Conservation (phyloP, 2,329 filamentous ascomycete species). For the Pestalotiopsis sp. region DNA sequence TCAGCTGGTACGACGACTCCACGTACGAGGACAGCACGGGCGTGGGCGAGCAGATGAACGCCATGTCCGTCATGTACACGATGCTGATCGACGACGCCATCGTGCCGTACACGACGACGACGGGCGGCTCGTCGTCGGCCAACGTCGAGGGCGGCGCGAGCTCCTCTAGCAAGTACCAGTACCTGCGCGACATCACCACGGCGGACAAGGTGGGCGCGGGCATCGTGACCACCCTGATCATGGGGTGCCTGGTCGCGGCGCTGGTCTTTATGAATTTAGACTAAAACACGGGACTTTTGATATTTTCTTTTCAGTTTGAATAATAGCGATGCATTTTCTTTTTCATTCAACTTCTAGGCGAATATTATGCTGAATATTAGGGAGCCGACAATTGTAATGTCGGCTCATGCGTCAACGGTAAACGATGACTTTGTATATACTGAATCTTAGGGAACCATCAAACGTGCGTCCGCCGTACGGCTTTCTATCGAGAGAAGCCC, state of each 20-base stretch:
- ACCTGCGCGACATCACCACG: conserved; percentile 26
- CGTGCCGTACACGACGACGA: conserved; percentile 21
- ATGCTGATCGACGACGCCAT: conserved; percentile 38
- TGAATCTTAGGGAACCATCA: not conserved
- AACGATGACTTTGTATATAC: too few species aligned
- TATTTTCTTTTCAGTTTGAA: not conserved
- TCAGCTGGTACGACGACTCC: conserved; percentile 49
- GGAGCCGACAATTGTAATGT: not conserved
- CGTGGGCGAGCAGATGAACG: conserved; percentile 60
- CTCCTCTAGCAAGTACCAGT: conserved; percentile 23
- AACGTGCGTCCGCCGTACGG: not conserved
- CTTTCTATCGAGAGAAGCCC: not conserved
- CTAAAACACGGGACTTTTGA: not conserved
- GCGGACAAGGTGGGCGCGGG: conserved; percentile 33
- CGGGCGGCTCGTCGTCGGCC: conserved; percentile 30
- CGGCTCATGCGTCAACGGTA: too few species aligned
- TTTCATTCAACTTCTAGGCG: not conserved
- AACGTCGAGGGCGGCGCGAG: conserved; percentile 26
- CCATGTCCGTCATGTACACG: conserved; percentile 52
- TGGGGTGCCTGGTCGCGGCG: conserved; percentile 14
- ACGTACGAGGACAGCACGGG: conserved; percentile 53
- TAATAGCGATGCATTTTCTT: not conserved
- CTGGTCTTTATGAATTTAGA: conserved; percentile 8
- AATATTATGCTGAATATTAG: not conserved
- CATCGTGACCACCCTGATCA: conserved; percentile 26